Evolutionary conservation across 2,329 filamentous ascomycete genomes (phyloP).

Genomic region (Xylariales sp.): DNA sequence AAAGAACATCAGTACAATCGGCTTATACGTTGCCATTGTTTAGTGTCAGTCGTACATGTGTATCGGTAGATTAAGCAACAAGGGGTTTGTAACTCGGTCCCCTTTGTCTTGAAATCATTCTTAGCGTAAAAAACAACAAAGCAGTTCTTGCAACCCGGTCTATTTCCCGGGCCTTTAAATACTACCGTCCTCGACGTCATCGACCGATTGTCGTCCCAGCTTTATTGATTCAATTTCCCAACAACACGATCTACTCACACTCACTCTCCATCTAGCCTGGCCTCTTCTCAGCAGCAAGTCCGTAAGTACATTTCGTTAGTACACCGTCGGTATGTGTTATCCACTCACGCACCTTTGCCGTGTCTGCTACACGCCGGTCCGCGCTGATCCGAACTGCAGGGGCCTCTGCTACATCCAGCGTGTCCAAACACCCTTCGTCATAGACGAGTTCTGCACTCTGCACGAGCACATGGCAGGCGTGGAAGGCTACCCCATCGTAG

Average conservation of each 20-base stretch:
- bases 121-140: no score
- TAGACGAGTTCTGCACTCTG: background rate
- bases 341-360: constrained; percentile 7
- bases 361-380: background rate
- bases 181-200: no score
- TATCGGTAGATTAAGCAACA: background rate
- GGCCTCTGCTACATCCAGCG: constrained; percentile 6
- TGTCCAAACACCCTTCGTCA: background rate
- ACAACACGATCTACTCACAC: no score
- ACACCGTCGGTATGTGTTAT: constrained; percentile 1
- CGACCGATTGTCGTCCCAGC: no score
- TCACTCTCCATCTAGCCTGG: no score
- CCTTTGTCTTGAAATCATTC: no score
- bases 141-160: no score
- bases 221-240: no score
- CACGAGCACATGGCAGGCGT: background rate
- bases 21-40: background rate
- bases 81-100: no score
- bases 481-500: background rate
- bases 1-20: background rate
- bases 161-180: no score
- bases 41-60: no score
- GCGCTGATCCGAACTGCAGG: background rate
- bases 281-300: no score
- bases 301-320: background rate